Evolutionary conservation across 495 filamentous ascomycete genomes (phyloP).

Genomic region (Astrothelium subdiscretum): DNA sequence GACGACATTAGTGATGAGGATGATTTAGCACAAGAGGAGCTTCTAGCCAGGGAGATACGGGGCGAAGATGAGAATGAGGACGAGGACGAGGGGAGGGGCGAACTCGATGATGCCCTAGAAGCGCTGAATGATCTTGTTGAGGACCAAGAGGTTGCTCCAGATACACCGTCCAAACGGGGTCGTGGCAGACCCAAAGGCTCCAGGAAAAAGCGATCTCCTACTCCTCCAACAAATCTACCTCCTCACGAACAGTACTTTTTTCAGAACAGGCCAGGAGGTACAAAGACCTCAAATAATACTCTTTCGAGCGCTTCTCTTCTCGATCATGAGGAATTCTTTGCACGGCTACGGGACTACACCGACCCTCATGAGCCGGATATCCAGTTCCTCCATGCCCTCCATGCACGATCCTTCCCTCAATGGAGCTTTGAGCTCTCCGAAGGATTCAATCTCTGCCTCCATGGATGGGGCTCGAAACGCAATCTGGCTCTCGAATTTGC

Average conservation of each 20-base stretch:
- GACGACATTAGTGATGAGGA: slow-evolving; percentile 51
- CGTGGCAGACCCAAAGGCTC: slow-evolving; percentile 48
- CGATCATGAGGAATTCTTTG: slow-evolving; percentile 85
- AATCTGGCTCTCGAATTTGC: slow-evolving; percentile 67
- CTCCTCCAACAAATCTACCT: slow-evolving; percentile 67
- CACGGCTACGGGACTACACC: slow-evolving; percentile 48
- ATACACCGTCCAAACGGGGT: slow-evolving; percentile 44
- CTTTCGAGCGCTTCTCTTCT: slow-evolving; percentile 59
- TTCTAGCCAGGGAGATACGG: slow-evolving; percentile 61
- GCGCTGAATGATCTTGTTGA: slow-evolving; percentile 27
- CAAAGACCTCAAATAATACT: slow-evolving; percentile 79
- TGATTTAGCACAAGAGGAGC: slow-evolving; percentile 62
- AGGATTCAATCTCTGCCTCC: slow-evolving; percentile 82
- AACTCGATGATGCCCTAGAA: slow-evolving; percentile 21
- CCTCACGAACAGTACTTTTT: slow-evolving; percentile 88
- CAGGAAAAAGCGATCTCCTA: slow-evolving; percentile 59
- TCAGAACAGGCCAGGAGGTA: slow-evolving; percentile 69
- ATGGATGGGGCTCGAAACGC: slow-evolving; percentile 85
- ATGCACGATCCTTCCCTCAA: slow-evolving; percentile 72
- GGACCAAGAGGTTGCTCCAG: slow-evolving; percentile 29
- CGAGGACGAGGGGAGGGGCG: slow-evolving; percentile 34
- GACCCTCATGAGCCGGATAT: slow-evolving; percentile 66
- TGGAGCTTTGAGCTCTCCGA: slow-evolving; percentile 88
- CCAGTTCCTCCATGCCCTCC: slow-evolving; percentile 58
- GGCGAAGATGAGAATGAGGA: slow-evolving; percentile 41